Percentiles rank a stretch among this genome's conserved stretches.
phyloP scores from a whole-genome alignment of 495 filamentous ascomycete genomes.

The Monascus purpureus region DNA sequence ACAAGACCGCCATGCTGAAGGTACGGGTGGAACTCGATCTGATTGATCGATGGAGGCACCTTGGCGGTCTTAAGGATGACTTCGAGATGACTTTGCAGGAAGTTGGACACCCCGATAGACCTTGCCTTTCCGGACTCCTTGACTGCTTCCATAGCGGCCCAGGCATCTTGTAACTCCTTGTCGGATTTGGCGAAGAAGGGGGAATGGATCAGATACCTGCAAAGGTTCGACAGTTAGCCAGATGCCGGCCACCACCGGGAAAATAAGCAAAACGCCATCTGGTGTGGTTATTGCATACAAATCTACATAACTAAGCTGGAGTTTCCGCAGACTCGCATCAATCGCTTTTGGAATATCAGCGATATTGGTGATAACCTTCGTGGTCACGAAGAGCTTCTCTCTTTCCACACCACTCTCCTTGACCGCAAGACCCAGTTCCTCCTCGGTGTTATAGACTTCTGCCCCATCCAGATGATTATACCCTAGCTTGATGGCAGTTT shows the following conservation, averaged over 20 bases:
- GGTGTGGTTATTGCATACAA: constrained; percentile 39
- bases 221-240: not conserved
- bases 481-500: constrained; percentile 47
- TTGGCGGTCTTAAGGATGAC: constrained; percentile 50
- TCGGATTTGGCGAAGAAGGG: constrained; percentile 56
- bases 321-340: constrained; percentile 53
- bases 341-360: constrained; percentile 52
- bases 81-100: constrained; percentile 51
- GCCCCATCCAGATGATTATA: constrained; percentile 61
- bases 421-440: constrained; percentile 28
- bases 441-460: constrained; percentile 20
- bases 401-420: constrained; percentile 35
- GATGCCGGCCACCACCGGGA: not conserved
- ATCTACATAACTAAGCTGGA: constrained; percentile 71
- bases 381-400: constrained; percentile 60
- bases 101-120: constrained; percentile 81
- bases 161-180: constrained; percentile 50
- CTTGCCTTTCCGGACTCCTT: constrained; percentile 52
- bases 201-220: constrained; percentile 61
- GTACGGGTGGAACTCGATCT: constrained; percentile 84
- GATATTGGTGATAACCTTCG: constrained; percentile 50
- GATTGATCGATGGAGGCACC: constrained; percentile 57
- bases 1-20: constrained; percentile 62
- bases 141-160: constrained; percentile 67
- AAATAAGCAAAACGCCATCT: not conserved